A percentile compares a stretch with the other conserved stretches of the same genome.
phyloP scores from a whole-genome alignment of 83 land plant genomes.

The Diphasiastrum complanatum region DNA sequence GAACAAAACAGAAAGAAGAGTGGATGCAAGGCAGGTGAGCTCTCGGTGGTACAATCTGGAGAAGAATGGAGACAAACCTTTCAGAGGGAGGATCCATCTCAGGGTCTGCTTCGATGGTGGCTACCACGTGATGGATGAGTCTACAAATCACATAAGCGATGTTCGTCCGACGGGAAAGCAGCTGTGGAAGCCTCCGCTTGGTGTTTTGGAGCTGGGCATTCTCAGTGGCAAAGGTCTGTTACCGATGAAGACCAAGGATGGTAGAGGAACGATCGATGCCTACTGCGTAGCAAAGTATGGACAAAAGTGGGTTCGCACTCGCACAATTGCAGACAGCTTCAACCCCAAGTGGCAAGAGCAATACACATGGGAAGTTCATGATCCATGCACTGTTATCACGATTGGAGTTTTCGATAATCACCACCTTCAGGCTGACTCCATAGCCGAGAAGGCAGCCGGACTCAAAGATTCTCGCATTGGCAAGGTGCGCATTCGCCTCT shows the following conservation, averaged over 20 bases:
- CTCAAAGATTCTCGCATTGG: slow-evolving; percentile 57
- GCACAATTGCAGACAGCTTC: slow-evolving; percentile 63
- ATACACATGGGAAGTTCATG: slow-evolving; percentile 81
- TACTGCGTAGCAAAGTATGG: slow-evolving; percentile 81
- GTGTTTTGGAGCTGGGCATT: slow-evolving; percentile 22
- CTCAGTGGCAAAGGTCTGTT: slow-evolving; percentile 11
- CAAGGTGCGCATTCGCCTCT: slow-evolving; percentile 67
- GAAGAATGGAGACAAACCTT: slow-evolving; percentile 19
- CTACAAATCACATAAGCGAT: slow-evolving; percentile 20
- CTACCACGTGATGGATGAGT: slow-evolving; percentile 8
- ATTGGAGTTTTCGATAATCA: slow-evolving; percentile 73
- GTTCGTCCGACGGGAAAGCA: slow-evolving; percentile 15
- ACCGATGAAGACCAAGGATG: slow-evolving; percentile 23
- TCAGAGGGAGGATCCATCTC: slow-evolving; percentile 17
- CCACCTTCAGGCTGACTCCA: slow-evolving; percentile 42
- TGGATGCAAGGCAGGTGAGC: slow-evolving; percentile 50
- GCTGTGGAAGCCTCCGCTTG: slow-evolving; percentile 11
- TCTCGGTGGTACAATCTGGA: slow-evolving; percentile 54
- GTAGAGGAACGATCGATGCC: slow-evolving; percentile 48
- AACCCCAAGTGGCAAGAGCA: slow-evolving; percentile 83
- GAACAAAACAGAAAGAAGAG: slow-evolving; percentile 41
- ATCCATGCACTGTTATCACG: slow-evolving; percentile 74
- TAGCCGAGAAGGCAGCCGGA: slow-evolving; percentile 17
- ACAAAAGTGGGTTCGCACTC: slow-evolving; percentile 74
- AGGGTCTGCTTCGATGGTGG: slow-evolving; percentile 8